These are phyloP conservation scores for Cryoendolithus antarcticus DNA, from an alignment of 2,329 filamentous ascomycete species.

Conservation along the genomic window DNA sequence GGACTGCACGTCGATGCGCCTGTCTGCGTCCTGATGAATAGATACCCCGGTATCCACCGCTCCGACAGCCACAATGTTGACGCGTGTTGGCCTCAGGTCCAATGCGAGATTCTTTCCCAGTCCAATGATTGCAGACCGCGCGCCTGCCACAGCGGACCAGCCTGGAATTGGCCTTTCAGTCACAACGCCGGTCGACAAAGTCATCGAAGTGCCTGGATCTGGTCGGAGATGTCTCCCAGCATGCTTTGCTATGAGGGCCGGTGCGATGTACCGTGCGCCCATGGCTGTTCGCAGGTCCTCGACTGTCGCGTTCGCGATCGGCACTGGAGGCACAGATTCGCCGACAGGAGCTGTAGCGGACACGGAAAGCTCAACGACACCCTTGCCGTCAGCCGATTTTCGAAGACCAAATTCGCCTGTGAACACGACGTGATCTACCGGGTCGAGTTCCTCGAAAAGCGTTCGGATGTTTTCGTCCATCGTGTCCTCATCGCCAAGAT, in stretches of 20 bases:
- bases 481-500: slow-evolving; percentile 34
- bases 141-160: slow-evolving; percentile 38
- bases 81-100: slow-evolving; percentile 50
- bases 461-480: slow-evolving; percentile 34
- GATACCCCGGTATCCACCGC: slow-evolving; percentile 26
- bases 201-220: slow-evolving; percentile 33
- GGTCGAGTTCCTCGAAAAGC: slow-evolving; percentile 29
- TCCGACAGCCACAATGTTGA: slow-evolving; percentile 50
- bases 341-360: slow-evolving; percentile 27
- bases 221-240: slow-evolving; percentile 9
- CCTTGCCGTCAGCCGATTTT: no score
- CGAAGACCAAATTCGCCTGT: slow-evolving; percentile 20
- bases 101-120: slow-evolving; percentile 46
- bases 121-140: slow-evolving; percentile 39
- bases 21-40: slow-evolving; percentile 15
- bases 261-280: slow-evolving; percentile 39
- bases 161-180: slow-evolving; percentile 39
- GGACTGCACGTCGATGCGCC: slow-evolving; percentile 15
- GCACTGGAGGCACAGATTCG: slow-evolving; percentile 29
- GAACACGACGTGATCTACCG: slow-evolving; percentile 44
- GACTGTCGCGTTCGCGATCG: slow-evolving; percentile 31
- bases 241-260: slow-evolving; percentile 42
- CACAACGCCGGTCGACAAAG: slow-evolving; percentile 43
- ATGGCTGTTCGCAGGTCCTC: slow-evolving; percentile 27
- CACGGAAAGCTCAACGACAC: no score